Conservation (phyloP, 208 protist genomes). For the Trypanosoma congolense region DNA sequence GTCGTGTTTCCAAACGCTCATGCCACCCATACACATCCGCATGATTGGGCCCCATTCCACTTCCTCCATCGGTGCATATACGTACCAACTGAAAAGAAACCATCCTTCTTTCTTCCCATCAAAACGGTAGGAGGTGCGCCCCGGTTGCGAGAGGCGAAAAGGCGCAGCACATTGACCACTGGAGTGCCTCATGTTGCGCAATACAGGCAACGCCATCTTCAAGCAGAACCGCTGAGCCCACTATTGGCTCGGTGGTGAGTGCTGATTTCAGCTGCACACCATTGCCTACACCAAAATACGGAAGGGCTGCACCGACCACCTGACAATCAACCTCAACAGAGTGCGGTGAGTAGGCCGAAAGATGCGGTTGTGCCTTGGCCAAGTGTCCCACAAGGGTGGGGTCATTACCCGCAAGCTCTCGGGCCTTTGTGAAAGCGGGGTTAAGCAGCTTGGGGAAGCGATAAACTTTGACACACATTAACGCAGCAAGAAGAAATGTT, state of each 20-base stretch:
- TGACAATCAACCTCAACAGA: constrained; percentile 64
- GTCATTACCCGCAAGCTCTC: constrained; percentile 50
- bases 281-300: constrained; percentile 33
- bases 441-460: constrained; percentile 78
- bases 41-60: too few relatives aligned
- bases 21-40: too few relatives aligned
- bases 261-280: constrained; percentile 49
- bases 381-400: constrained; percentile 42
- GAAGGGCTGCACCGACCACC: constrained; percentile 31
- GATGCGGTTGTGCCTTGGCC: constrained; percentile 40
- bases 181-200: constrained; percentile 58
- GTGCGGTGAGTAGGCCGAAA: constrained; percentile 72
- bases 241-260: constrained; percentile 42
- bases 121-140: constrained; percentile 44
- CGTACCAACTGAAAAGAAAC: too few relatives aligned
- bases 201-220: constrained; percentile 63
- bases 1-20: too few relatives aligned
- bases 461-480: constrained; percentile 88
- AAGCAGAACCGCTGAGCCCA: constrained; percentile 46
- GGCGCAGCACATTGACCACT: constrained; percentile 77
- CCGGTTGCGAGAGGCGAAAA: constrained; percentile 76
- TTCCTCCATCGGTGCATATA: too few relatives aligned
- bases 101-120: constrained; percentile 12
- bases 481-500: constrained; percentile 48
- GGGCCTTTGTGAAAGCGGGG: constrained; percentile 58